phyloP scores from a whole-genome alignment of 2,329 filamentous ascomycete species.

The Thielaviopsis populi region DNA sequence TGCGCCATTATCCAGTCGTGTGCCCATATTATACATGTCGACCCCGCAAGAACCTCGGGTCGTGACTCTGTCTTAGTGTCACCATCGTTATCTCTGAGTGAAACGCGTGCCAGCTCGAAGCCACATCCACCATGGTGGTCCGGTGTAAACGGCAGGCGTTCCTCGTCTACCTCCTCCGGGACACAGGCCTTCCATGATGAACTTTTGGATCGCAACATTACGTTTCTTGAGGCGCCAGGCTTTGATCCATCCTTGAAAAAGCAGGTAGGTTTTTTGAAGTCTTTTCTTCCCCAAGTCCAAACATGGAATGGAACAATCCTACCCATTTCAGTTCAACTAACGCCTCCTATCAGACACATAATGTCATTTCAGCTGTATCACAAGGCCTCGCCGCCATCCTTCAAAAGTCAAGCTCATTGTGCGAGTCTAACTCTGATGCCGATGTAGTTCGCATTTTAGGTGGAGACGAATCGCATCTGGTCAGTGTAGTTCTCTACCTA shows the following conservation, averaged over 20 bases:
- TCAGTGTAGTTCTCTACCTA: slow-evolving; percentile 76
- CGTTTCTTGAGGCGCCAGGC: slow-evolving; percentile 73
- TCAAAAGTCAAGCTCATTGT: background rate
- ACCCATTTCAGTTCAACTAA: background rate
- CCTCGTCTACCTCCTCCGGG: slow-evolving; percentile 35
- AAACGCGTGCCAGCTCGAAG: slow-evolving; percentile 66
- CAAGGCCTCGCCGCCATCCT: background rate
- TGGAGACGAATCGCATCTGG: slow-evolving; percentile 65
- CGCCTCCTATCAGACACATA: background rate
- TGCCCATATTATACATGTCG: slow-evolving; percentile 87
- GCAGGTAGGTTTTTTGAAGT: slow-evolving; percentile 34
- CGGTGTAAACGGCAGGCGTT: slow-evolving; percentile 45
- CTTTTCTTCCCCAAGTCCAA: background rate
- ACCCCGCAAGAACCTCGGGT: slow-evolving; percentile 39
- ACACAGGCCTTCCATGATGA: slow-evolving; percentile 42
- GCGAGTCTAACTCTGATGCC: slow-evolving; percentile 19
- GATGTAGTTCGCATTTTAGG: slow-evolving; percentile 67
- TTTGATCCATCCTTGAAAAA: slow-evolving; percentile 18
- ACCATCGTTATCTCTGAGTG: slow-evolving; percentile 24
- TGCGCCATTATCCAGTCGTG: slow-evolving; percentile 75
- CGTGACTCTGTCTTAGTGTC: slow-evolving; percentile 19
- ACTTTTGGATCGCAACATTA: slow-evolving; percentile 79
- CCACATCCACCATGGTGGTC: slow-evolving; percentile 85
- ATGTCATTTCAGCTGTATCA: background rate
- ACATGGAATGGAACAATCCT: background rate